Evolutionary conservation across 225 moss, liverwort and hornwort genomes (phyloP).

Genomic region (Polytrichum formosum): DNA sequence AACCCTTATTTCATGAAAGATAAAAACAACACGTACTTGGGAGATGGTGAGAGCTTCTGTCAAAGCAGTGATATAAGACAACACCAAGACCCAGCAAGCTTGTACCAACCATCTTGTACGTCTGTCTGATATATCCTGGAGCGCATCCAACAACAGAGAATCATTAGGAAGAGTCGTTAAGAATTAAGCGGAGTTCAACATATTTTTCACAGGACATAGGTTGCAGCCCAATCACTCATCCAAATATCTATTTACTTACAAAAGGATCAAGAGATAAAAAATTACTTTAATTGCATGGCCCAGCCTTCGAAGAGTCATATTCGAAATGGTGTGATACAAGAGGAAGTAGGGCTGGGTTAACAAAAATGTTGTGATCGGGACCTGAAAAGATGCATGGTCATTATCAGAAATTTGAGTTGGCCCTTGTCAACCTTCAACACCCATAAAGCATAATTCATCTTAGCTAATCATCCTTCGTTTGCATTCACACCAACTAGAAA

Average conservation of each 20-base stretch:
- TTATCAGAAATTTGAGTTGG: no score
- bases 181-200: no score
- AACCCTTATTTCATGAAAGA: no score
- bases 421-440: no score
- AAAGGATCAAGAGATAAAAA: no score
- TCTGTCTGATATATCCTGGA: constrained; percentile 38
- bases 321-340: constrained; percentile 77
- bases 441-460: no score
- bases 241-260: no score
- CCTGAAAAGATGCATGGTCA: constrained; percentile 30
- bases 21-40: constrained; percentile 44
- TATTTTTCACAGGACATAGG: no score
- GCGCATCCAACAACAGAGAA: background rate
- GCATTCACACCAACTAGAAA: no score
- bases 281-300: constrained; percentile 64
- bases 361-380: constrained; percentile 74
- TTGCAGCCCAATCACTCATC: no score
- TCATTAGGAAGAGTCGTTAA: no score
- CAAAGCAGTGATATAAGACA: constrained; percentile 75
- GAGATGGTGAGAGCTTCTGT: constrained; percentile 89
- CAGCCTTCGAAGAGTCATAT: constrained; percentile 80
- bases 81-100: constrained; percentile 63
- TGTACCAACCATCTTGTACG: constrained; percentile 57
- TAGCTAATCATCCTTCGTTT: no score
- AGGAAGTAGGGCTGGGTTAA: constrained; percentile 91